Conservation (phyloP, 192 early-diverging fungal species). For the Pilobolus umbonatus region DNA sequence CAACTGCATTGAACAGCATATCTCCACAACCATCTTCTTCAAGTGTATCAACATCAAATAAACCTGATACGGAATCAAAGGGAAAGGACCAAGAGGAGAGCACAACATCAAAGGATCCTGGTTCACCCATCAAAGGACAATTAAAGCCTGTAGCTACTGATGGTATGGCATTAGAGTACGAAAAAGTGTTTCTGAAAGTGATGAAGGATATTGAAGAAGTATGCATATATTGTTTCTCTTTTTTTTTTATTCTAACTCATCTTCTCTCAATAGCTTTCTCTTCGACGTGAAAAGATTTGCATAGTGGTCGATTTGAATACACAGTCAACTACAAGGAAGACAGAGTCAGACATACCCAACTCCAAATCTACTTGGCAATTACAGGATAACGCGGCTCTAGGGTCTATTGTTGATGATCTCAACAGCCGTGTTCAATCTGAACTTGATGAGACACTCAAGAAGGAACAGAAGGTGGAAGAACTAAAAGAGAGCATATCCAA, state of each 20-base stretch:
- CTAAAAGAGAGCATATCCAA: too few species aligned
- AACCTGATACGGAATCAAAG: not conserved
- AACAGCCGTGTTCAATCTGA: too few species aligned
- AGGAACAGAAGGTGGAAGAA: too few species aligned
- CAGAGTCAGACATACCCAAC: not conserved
- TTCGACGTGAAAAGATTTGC: not conserved
- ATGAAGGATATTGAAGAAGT: conserved; percentile 5
- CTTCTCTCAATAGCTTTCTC: too few species aligned
- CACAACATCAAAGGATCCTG: too few species aligned
- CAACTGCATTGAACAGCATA: not conserved
- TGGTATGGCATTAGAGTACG: conserved; percentile 21
- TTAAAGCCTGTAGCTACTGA: not conserved
- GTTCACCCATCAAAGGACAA: not conserved
- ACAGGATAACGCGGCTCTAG: not conserved
- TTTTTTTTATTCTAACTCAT: too few species aligned
- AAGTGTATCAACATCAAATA: not conserved
- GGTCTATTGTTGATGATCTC: not conserved
- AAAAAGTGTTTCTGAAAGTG: conserved; percentile 10
- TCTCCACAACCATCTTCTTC: not conserved
- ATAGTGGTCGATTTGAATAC: not conserved
- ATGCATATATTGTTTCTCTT: too few species aligned
- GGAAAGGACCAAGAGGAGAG: not conserved
- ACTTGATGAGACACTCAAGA: not conserved
- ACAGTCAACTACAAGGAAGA: not conserved
- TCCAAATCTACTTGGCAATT: not conserved